phyloP scores from a whole-genome alignment of 345 rosid species.

The Fremontodendron californicum region DNA sequence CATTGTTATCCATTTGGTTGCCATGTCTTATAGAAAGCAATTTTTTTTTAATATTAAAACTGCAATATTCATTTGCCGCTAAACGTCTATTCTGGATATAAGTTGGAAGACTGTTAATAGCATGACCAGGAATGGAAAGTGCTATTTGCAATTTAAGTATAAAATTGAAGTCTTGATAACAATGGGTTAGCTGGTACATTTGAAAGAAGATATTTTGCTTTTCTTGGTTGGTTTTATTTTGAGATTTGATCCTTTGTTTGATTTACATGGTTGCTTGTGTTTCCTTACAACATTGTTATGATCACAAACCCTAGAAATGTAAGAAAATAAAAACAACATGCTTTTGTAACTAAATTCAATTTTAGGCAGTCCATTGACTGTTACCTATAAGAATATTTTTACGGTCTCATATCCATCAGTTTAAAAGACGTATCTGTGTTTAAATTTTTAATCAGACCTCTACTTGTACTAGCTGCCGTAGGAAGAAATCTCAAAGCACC shows the following conservation, averaged over 20 bases:
- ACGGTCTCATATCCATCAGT: not conserved
- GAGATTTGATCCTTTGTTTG: not conserved
- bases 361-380: not conserved
- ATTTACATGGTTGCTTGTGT: not conserved
- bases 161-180: not conserved
- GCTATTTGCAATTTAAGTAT: not conserved
- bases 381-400: not conserved
- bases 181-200: not conserved
- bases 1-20: not conserved
- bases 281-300: not conserved
- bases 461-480: not conserved
- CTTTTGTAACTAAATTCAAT: not conserved
- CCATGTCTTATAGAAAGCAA: not conserved
- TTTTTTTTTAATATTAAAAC: not conserved
- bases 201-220: not conserved
- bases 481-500: not conserved
- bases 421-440: not conserved
- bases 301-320: not conserved
- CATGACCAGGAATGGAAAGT: not conserved
- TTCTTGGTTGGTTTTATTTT: not conserved
- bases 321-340: not conserved
- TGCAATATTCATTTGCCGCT: not conserved
- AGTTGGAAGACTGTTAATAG: not conserved
- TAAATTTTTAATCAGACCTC: not conserved
- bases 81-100: not conserved